Evolutionary conservation across 139 green algal species (phyloP), one percentile per base, ranked within the genome.

Genomic region (Nannochloris sp.): DNA sequence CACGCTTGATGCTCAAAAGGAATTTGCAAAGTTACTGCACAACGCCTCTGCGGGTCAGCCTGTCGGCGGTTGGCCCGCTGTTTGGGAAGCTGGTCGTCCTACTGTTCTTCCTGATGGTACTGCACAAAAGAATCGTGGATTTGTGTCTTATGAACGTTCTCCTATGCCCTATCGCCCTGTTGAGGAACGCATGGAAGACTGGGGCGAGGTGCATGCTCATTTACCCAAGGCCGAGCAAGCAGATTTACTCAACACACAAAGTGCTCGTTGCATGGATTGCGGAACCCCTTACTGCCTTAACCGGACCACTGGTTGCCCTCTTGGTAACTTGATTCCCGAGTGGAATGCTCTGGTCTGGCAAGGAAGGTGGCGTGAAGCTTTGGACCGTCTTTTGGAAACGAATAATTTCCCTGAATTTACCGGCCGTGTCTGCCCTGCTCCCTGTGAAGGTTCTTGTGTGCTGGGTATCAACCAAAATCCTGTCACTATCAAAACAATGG

Each of bases 361-460:
- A 77, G 91, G 88, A 39, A 70, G 84, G 33, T 98, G 92, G 92
- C 73, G 69, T 4, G 92, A 96, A 64, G 92, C 92, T 19, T 74
- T 95, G 35, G 80, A 97, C 71, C 72, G 92, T 1, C 84, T 98
- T 61, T 75, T 97, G 54, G 89, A 97, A 72, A 98, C 92, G 25
- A 98, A 98, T 81, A 97, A 98, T 81, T 98, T 98, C 83, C 92
- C 92, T 36, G 92, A 97, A 84, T 97, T 98, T 81, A 97, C 92
- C 0, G 90, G 84, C 30, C 59, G 89, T 36, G 91, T 97, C 46
- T 97, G 90, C 77, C 91, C 90, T 23, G 92, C 92, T 13, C 91
- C 91, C 6, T 97, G 91, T 71, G 91, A 98, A 87, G 92, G 92
- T 63, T 77, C 84, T 24, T 98, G 92, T 69, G 86, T 94, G 64